A percentile compares a stretch with the other conserved stretches of the same genome.
These are phyloP conservation scores for Lomentospora prolificans DNA, from an alignment of 2,329 filamentous ascomycete genomes.

Conservation along the genomic window DNA sequence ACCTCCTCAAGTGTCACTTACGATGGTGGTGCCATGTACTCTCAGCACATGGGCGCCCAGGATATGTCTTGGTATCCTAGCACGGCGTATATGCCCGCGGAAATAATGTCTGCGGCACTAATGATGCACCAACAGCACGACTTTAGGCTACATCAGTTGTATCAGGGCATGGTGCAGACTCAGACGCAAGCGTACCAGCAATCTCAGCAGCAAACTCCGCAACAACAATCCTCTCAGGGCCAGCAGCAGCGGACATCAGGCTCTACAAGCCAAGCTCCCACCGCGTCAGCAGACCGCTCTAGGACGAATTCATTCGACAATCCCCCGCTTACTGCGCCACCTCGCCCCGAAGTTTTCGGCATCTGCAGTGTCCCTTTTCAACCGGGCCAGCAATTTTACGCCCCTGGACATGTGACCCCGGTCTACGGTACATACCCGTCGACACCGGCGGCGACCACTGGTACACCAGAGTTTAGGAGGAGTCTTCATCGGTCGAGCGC, in stretches of 20 bases:
- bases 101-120: background rate
- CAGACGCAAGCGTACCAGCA: slow-evolving; percentile 33
- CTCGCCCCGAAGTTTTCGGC: slow-evolving; percentile 47
- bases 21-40: slow-evolving; percentile 21
- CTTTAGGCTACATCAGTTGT: slow-evolving; percentile 12
- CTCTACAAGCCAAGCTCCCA: slow-evolving; percentile 21
- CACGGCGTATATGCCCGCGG: background rate
- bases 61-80: slow-evolving; percentile 5
- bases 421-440: slow-evolving; percentile 46
- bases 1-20: slow-evolving; percentile 44
- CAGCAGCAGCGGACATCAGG: slow-evolving; percentile 33
- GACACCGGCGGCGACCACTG: slow-evolving; percentile 38
- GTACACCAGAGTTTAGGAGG: slow-evolving; percentile 42
- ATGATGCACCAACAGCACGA: slow-evolving; percentile 19
- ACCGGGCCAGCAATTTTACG: slow-evolving; percentile 14
- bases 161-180: slow-evolving; percentile 22
- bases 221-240: slow-evolving; percentile 18
- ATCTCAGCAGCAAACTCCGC: slow-evolving; percentile 4
- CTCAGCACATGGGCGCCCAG: slow-evolving; percentile 4
- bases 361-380: slow-evolving; percentile 31
- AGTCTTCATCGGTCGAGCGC: slow-evolving; percentile 44
- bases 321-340: slow-evolving; percentile 46
- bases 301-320: slow-evolving; percentile 56
- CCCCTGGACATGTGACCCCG: slow-evolving; percentile 24
- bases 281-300: slow-evolving; percentile 36